phyloP scores from a whole-genome alignment of 139 green algal species.

The Asterochloris erici region DNA sequence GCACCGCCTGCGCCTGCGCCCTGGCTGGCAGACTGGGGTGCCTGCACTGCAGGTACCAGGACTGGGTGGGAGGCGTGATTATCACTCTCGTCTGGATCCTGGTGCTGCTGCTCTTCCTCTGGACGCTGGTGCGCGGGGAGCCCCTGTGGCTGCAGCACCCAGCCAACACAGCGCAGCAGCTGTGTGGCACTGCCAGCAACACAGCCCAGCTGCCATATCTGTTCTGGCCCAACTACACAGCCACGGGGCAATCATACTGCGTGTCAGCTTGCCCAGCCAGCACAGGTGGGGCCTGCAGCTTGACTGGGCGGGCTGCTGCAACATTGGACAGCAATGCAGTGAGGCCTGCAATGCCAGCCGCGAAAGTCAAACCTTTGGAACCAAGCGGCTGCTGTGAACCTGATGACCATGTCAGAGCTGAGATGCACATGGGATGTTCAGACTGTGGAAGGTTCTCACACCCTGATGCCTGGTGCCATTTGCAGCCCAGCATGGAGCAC shows the following conservation, averaged over 20 bases:
- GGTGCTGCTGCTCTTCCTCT: background rate
- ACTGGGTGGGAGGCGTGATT: conserved; percentile 1
- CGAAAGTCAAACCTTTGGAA: background rate
- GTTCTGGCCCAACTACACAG: background rate
- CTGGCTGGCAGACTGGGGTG: background rate
- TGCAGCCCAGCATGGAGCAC: background rate
- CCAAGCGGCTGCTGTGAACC: background rate
- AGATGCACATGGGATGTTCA: too few relatives aligned
- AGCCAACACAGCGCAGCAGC: conserved; percentile 1
- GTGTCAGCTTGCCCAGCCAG: background rate
- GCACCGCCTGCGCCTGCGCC: too few relatives aligned
- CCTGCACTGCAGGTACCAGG: conserved; percentile 3
- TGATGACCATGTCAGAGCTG: too few relatives aligned
- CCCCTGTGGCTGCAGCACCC: conserved; percentile 16
- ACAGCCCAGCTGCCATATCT: background rate
- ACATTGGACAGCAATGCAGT: background rate
- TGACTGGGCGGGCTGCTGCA: background rate
- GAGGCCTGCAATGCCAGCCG: background rate
- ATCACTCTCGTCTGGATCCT: background rate
- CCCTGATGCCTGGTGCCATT: background rate
- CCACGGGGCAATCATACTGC: conserved; percentile 5
- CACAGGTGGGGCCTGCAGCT: background rate
- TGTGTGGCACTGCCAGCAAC: conserved; percentile 2
- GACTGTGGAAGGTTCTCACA: background rate
- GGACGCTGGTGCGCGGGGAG: background rate